Percentiles rank a stretch among this genome's conserved stretches.
Conservation (phyloP, 768 basidiomycete species). For the Suillus subaureus region DNA sequence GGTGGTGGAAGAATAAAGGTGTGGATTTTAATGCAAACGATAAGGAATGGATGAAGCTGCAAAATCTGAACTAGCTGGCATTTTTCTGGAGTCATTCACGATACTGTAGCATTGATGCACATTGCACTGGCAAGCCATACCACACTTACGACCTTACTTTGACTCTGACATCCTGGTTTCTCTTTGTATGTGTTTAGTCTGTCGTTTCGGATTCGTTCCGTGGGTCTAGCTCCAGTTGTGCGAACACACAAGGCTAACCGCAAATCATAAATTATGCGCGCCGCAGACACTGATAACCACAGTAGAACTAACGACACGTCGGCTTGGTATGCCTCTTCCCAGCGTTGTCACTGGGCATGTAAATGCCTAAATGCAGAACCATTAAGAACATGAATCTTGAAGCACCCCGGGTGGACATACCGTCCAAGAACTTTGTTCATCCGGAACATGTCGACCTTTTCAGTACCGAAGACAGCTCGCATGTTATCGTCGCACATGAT, state of each 20-base stretch:
- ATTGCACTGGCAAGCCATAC: neutral
- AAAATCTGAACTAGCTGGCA: conserved; percentile 60
- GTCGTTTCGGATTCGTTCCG: neutral
- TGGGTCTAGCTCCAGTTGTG: neutral
- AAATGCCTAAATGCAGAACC: conserved; percentile 28
- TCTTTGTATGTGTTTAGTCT: neutral
- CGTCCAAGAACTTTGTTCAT: conserved; percentile 92
- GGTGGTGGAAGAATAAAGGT: conserved; percentile 83
- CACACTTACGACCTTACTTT: conserved; percentile 1
- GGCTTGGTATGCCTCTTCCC: conserved; percentile 1
- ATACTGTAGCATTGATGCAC: conserved; percentile 1
- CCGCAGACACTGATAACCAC: neutral
- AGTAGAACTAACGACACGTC: neutral
- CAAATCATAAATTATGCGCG: neutral
- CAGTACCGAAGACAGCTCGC: conserved; percentile 74
- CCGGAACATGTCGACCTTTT: conserved; percentile 89
- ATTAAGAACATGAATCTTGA: neutral
- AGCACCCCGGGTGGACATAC: conserved; percentile 40
- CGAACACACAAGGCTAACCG: neutral
- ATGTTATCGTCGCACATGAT: conserved; percentile 81
- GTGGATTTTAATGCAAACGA: conserved; percentile 84
- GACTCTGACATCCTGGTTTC: neutral
- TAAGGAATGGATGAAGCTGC: conserved; percentile 87
- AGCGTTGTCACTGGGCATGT: conserved; percentile 27
- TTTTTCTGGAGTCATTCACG: conserved; percentile 3